Conservation (phyloP, 2,329 filamentous ascomycete genomes). For the Tolypocladium endophyticum region DNA sequence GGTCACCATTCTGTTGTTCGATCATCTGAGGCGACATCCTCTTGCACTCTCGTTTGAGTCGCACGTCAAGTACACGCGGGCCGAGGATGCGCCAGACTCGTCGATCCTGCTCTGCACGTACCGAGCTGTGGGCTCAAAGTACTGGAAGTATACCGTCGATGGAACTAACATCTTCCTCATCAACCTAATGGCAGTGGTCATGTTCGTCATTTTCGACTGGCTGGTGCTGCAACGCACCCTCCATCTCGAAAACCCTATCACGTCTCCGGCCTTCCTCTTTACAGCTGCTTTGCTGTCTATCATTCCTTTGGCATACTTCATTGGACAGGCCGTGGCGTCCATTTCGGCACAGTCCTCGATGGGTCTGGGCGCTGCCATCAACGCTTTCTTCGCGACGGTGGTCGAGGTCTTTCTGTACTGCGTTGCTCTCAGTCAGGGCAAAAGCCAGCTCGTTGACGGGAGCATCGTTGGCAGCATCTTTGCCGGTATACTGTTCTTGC, state of each 20-base stretch:
- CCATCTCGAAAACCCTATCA: conserved; percentile 61
- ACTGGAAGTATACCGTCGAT: conserved; percentile 99
- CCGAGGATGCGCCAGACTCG: conserved; percentile 60
- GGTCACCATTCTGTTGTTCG: conserved; percentile 78
- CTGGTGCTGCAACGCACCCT: conserved; percentile 62
- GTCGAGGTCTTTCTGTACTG: conserved; percentile 98
- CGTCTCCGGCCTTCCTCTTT: conserved; percentile 79
- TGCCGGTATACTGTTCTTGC: conserved; percentile 87
- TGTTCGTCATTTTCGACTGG: conserved; percentile 92
- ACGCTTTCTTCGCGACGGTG: conserved; percentile 94
- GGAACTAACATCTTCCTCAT: conserved; percentile 99
- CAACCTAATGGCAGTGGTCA: conserved; percentile 87
- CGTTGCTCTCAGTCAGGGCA: conserved; percentile 83
- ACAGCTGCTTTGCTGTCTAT: conserved; percentile 77
- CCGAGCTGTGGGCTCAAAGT: conserved; percentile 83
- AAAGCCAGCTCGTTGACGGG: conserved; percentile 85
- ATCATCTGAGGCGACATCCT: conserved; percentile 86
- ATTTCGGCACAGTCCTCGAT: conserved; percentile 98
- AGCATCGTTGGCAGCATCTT: conserved; percentile 98
- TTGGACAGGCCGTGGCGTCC: conserved; percentile 93
- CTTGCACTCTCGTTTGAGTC: conserved; percentile 89
- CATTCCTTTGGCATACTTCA: conserved; percentile 95
- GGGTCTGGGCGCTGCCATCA: conserved; percentile 93
- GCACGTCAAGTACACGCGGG: conserved; percentile 64
- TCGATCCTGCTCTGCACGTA: conserved; percentile 95